Percentiles rank a stretch among this genome's conserved stretches.
These are phyloP conservation scores for Saitoella complicata DNA, from an alignment of 805 yeast genomes.

Conservation along the genomic window DNA sequence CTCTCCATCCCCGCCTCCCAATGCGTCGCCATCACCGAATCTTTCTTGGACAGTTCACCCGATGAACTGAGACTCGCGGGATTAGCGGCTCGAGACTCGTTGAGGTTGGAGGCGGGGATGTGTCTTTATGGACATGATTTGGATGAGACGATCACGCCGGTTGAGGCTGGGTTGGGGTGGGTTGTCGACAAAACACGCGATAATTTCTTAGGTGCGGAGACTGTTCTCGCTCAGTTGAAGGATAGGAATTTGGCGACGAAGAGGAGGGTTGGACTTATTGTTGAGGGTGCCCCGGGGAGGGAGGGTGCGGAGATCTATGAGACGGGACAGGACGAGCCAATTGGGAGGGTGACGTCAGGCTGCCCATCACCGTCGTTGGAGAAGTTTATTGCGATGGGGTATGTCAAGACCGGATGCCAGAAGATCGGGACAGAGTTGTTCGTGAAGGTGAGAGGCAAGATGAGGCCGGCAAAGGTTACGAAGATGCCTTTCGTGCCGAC, in stretches of 20 bases:
- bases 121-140: constrained; percentile 92
- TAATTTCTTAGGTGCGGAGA: constrained; percentile 62
- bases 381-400: constrained; percentile 81
- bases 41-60: constrained; percentile 34
- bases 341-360: constrained; percentile 32
- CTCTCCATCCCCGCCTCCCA: constrained; percentile 21
- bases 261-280: constrained; percentile 55
- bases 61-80: constrained; percentile 70
- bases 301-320: constrained; percentile 52
- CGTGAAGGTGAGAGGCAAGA: constrained; percentile 71
- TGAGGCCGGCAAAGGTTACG: constrained; percentile 55
- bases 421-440: constrained; percentile 60
- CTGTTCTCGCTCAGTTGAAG: constrained; percentile 51
- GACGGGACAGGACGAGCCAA: constrained; percentile 19
- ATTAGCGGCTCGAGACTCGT: constrained; percentile 93
- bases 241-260: constrained; percentile 33
- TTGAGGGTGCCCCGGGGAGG: constrained; percentile 87
- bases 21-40: constrained; percentile 43
- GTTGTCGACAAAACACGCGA: constrained; percentile 62
- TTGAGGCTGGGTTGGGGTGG: constrained; percentile 84
- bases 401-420: constrained; percentile 34
- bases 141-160: constrained; percentile 62
- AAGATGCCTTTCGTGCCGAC: constrained; percentile 76
- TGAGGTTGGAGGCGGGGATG: constrained; percentile 95
- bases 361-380: constrained; percentile 54